These are phyloP conservation scores for Brasenia schreberi DNA, from an alignment of 164 flowering plant species.

Conservation along the genomic window DNA sequence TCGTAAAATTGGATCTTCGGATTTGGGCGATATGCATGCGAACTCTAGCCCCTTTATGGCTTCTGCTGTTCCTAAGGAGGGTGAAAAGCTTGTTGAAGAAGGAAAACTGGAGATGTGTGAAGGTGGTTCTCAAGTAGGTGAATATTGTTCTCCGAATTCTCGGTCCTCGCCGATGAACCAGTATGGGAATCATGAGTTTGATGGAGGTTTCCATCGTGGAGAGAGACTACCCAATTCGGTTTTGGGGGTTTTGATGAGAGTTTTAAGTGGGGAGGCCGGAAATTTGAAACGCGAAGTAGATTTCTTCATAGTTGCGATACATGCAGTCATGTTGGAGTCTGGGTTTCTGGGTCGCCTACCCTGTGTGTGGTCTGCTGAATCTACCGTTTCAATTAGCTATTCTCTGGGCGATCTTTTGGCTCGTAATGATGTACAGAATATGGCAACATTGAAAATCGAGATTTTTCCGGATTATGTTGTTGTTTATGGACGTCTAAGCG, in stretches of 20 bases:
- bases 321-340: conserved; percentile 60
- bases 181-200: background rate
- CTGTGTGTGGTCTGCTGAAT: conserved; percentile 21
- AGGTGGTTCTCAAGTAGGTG: background rate
- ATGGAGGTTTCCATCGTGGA: background rate
- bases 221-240: conserved; percentile 12
- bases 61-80: background rate
- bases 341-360: conserved; percentile 51
- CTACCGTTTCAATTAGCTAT: conserved; percentile 17
- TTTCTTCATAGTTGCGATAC: conserved; percentile 47
- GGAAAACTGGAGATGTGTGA: background rate
- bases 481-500: conserved; percentile 44
- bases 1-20: background rate
- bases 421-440: conserved; percentile 7
- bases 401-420: conserved; percentile 37
- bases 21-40: background rate
- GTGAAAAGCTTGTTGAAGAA: background rate
- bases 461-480: conserved; percentile 33
- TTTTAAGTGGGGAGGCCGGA: conserved; percentile 24
- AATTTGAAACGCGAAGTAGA: conserved; percentile 11
- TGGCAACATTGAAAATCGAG: conserved; percentile 43
- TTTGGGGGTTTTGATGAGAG: conserved; percentile 43
- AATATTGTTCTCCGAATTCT: background rate
- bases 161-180: background rate
- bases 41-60: background rate